Evolutionary conservation across 768 basidiomycete species (phyloP).

Genomic region (Leccinum boreale): DNA sequence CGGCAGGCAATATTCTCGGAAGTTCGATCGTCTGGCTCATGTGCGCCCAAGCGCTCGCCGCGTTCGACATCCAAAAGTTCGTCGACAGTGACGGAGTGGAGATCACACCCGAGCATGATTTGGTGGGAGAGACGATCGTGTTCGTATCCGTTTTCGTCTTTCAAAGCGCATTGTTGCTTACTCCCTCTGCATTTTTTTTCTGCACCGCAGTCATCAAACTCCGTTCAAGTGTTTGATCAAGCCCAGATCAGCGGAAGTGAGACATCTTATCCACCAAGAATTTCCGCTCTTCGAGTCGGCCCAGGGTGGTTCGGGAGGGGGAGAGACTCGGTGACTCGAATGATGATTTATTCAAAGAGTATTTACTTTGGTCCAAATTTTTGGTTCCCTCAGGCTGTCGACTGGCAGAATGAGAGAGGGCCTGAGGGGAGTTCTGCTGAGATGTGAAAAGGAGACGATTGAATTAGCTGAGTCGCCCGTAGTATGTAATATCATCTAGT

Average conservation of each 20-base stretch:
- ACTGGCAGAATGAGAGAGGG: too few species aligned
- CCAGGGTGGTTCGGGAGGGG: too few species aligned
- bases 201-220: background rate
- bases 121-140: conserved; percentile 11
- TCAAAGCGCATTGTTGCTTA: background rate
- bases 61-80: conserved; percentile 40
- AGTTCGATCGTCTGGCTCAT: background rate
- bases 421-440: too few species aligned
- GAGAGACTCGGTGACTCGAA: too few species aligned
- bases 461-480: too few species aligned
- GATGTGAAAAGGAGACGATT: too few species aligned
- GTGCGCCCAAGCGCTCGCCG: conserved; percentile 37
- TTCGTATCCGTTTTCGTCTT: background rate
- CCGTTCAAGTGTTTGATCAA: background rate
- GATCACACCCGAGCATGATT: conserved; percentile 43
- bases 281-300: background rate
- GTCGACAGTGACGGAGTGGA: conserved; percentile 37
- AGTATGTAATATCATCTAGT: too few species aligned
- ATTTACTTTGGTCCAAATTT: too few species aligned
- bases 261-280: background rate
- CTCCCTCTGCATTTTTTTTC: background rate
- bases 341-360: too few species aligned
- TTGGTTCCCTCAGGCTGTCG: too few species aligned
- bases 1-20: background rate
- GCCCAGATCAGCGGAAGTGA: background rate